These are phyloP conservation scores for Oryza meyeriana DNA, from an alignment of 176 grass and related monocot species.

Conservation along the genomic window DNA sequence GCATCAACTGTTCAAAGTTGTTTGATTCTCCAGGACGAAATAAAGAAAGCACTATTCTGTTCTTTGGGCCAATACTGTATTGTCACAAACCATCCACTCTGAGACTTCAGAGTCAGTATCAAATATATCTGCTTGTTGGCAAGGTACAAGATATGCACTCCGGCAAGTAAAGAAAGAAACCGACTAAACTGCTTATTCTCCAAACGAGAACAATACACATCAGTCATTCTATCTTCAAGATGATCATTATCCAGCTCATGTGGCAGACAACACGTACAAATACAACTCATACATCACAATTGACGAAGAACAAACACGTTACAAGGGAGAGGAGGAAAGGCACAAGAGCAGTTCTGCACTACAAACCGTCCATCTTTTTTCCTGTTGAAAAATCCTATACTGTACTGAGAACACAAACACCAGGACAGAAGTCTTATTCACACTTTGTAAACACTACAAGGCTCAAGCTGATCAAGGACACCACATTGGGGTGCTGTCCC, in stretches of 20 bases:
- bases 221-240: background rate
- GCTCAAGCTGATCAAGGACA: slow-evolving; percentile 18
- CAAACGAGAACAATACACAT: background rate
- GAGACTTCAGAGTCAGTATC: background rate
- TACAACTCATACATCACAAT: slow-evolving; percentile 32
- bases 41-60: background rate
- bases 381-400: slow-evolving; percentile 26
- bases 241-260: slow-evolving; percentile 4
- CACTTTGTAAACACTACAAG: slow-evolving; percentile 32
- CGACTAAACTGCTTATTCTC: background rate
- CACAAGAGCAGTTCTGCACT: background rate
- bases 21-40: background rate
- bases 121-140: background rate
- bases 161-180: background rate
- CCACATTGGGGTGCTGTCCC: slow-evolving; percentile 19
- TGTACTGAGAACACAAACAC: slow-evolving; percentile 26
- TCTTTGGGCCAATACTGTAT: background rate
- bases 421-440: slow-evolving; percentile 27
- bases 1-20: background rate
- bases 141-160: background rate
- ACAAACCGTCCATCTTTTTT: slow-evolving; percentile 21
- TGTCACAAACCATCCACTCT: too few relatives aligned
- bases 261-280: slow-evolving; percentile 22
- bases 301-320: slow-evolving; percentile 21
- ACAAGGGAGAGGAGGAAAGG: background rate